Evolutionary conservation across 2,329 filamentous ascomycete genomes (phyloP).

Genomic region (Aspergillus piperis): DNA sequence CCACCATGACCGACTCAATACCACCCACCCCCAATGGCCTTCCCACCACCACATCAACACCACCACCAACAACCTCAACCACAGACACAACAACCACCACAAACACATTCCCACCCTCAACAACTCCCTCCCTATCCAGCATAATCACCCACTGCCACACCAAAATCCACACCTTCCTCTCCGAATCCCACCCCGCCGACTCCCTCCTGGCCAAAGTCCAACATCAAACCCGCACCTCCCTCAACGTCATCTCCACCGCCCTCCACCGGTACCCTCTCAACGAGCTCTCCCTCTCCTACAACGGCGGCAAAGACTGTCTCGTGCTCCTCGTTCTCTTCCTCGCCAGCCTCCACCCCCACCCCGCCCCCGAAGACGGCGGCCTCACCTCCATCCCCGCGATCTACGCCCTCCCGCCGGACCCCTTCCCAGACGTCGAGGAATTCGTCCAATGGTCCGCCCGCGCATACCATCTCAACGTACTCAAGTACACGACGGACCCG

Average conservation of each 20-base stretch:
- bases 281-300: constrained; percentile 88
- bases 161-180: constrained; percentile 66
- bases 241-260: constrained; percentile 74
- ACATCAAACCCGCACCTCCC: constrained; percentile 69
- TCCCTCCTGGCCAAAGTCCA: constrained; percentile 62
- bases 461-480: constrained; percentile 73
- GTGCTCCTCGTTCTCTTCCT: constrained; percentile 88
- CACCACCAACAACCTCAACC: too few species aligned
- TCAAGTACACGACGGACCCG: constrained; percentile 68
- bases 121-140: constrained; percentile 48
- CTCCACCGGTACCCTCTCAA: constrained; percentile 73
- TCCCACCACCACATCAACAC: neutral
- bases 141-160: constrained; percentile 66
- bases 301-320: constrained; percentile 96
- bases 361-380: constrained; percentile 35
- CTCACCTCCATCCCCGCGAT: constrained; percentile 67
- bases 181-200: constrained; percentile 57
- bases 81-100: neutral
- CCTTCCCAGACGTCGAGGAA: constrained; percentile 80
- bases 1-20: neutral
- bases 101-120: neutral
- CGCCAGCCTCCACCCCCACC: constrained; percentile 56
- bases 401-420: constrained; percentile 82
- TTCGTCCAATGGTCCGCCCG: constrained; percentile 71
- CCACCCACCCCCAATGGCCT: neutral